Evolutionary conservation across 2,329 filamentous ascomycete species (phyloP).

Genomic region (Aspergillus fructus): DNA sequence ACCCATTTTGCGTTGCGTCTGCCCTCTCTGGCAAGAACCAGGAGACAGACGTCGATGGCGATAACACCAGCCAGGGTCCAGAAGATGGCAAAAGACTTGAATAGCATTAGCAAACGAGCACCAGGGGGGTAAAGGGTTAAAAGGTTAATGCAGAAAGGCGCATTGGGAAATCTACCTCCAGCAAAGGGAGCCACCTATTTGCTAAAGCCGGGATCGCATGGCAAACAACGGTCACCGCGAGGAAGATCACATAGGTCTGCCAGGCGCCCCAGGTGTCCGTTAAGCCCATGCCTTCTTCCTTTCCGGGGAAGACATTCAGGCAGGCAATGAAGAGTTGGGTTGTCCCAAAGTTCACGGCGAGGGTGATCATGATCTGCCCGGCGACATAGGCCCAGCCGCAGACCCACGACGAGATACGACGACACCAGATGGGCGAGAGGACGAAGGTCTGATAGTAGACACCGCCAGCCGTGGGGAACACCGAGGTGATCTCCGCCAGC

Average conservation of each 20-base stretch:
- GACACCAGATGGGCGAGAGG: conserved; percentile 64
- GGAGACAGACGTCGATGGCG: conserved; percentile 64
- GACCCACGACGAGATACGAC: conserved; percentile 66
- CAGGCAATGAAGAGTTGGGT: conserved; percentile 55
- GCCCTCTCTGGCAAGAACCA: conserved; percentile 59
- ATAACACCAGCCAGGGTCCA: conserved; percentile 67
- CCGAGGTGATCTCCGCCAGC: conserved; percentile 67
- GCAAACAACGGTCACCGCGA: conserved; percentile 63
- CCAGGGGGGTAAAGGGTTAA: not conserved
- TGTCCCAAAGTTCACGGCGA: conserved; percentile 73
- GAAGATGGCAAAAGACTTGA: conserved; percentile 60
- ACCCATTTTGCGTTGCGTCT: conserved; percentile 64
- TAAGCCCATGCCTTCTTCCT: conserved; percentile 45
- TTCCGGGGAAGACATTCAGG: conserved; percentile 55
- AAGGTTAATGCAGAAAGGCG: not conserved
- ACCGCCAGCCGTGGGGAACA: conserved; percentile 66
- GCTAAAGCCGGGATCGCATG: conserved; percentile 53
- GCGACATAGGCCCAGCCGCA: conserved; percentile 74
- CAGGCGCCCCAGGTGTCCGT: conserved; percentile 58
- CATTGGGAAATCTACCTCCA: conserved; percentile 60
- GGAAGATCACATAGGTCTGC: conserved; percentile 69
- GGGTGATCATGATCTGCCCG: conserved; percentile 75
- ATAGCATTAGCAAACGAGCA: conserved; percentile 48
- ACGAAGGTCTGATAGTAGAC: conserved; percentile 73
- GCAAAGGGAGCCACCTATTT: conserved; percentile 54